Conservation (phyloP, 176 grass and related monocot species). For the Carex parvula region DNA sequence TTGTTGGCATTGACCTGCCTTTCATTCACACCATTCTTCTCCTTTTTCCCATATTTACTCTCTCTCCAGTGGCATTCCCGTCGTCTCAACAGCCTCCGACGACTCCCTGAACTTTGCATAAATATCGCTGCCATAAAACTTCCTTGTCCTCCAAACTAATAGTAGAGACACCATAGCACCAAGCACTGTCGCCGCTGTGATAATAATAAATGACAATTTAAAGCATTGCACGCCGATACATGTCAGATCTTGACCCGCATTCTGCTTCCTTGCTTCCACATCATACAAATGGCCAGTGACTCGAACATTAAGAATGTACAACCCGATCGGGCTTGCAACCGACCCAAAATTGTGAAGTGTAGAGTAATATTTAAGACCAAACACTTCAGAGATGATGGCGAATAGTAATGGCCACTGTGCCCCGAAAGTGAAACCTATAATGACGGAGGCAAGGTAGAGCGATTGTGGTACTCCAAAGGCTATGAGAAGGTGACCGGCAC, state of each 20-base stretch:
- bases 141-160: conserved; percentile 65
- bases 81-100: background rate
- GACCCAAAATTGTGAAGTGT: conserved; percentile 82
- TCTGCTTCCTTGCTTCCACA: conserved; percentile 38
- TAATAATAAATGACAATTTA: conserved; percentile 48
- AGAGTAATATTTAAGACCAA: conserved; percentile 93
- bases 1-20: background rate
- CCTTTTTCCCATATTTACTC: conserved; percentile 8
- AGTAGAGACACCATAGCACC: conserved; percentile 50
- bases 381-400: conserved; percentile 90
- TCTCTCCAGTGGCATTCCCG: background rate
- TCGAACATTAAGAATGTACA: conserved; percentile 59
- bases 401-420: conserved; percentile 86
- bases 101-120: conserved; percentile 55
- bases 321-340: conserved; percentile 63
- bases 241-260: background rate
- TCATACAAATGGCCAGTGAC: conserved; percentile 64
- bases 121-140: conserved; percentile 62
- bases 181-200: conserved; percentile 48
- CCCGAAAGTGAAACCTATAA: conserved; percentile 89
- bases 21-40: background rate
- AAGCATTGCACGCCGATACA: conserved; percentile 60
- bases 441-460: conserved; percentile 61
- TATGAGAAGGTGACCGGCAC: conserved; percentile 63
- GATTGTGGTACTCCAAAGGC: conserved; percentile 49